Evolutionary conservation across 345 rosid genomes (phyloP).

Genomic region (Gossypium anomalum): DNA sequence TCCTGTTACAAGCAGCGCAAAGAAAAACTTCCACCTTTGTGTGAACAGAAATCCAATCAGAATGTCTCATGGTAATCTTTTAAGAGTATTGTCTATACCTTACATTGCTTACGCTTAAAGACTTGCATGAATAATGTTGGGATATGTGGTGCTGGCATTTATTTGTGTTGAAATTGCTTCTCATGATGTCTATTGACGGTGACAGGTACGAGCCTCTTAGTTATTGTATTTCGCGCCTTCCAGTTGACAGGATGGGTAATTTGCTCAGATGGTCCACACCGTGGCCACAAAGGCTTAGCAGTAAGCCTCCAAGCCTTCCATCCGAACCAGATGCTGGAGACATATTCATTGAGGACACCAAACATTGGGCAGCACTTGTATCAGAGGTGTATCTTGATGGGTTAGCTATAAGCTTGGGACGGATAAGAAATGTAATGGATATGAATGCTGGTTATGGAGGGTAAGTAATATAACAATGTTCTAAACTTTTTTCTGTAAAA

Average conservation of each 20-base stretch:
- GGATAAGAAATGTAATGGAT: slow-evolving; percentile 75
- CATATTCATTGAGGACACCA: slow-evolving; percentile 49
- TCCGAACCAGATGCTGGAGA: slow-evolving; percentile 34
- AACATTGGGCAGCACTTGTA: slow-evolving; percentile 66
- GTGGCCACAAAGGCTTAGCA: slow-evolving; percentile 82
- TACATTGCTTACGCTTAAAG: background rate
- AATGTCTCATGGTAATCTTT: slow-evolving; percentile 62
- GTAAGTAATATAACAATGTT: slow-evolving; percentile 31
- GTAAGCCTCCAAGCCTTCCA: slow-evolving; percentile 47
- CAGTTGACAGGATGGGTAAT: slow-evolving; percentile 37
- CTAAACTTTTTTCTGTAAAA: background rate
- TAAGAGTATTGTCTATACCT: slow-evolving; percentile 5
- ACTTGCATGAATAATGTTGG: background rate
- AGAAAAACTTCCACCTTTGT: slow-evolving; percentile 57
- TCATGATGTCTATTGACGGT: background rate
- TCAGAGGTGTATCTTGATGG: slow-evolving; percentile 59
- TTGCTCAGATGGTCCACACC: slow-evolving; percentile 51
- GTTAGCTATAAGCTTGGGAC: slow-evolving; percentile 61
- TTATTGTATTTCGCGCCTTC: slow-evolving; percentile 60
- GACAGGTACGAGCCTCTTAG: slow-evolving; percentile 73
- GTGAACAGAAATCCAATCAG: slow-evolving; percentile 38
- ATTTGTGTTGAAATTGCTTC: background rate
- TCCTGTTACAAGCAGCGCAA: slow-evolving; percentile 62
- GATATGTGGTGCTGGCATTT: background rate
- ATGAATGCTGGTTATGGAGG: slow-evolving; percentile 97